Base-by-base conservation (phyloP, 768 basidiomycete genomes). In the Pulveroboletus sp. region DNA sequence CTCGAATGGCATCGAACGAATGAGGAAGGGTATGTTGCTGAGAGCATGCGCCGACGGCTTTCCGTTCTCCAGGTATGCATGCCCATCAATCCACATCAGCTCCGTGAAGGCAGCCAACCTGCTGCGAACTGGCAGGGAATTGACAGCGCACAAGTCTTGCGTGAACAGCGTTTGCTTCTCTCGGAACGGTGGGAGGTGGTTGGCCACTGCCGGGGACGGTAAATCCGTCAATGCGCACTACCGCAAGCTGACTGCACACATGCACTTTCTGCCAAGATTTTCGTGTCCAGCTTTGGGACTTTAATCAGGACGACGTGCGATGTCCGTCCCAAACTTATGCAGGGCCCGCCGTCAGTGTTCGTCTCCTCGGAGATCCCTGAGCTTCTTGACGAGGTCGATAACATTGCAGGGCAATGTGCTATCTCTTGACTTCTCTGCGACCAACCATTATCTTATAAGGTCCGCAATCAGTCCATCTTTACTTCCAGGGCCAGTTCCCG, bases 121-220 rank as follows among this genome's bases (percentile, higher is more conserved):
- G 27, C 49, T 39, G 27, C 37, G 14, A 27, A 41, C 44, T 42
- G 49, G 42, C 49, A 73, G 72, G 52, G 65, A 59, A 55, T 54
- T 74, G 21, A 53, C 50, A 24, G 76, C 70, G 5, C 84, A 86
- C 61, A 71, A 66, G 31, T 83, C 83, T 9, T 86, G 84, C 62
- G 76, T 86, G 39, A 86, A 86, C 60, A 76, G 75, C 10, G 73
- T 86, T 15, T 62, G 73, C 1, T 84, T 85, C 51, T 84, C 84
- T 2, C 75, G 76, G n/a, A 66, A 73, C 8, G 76, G 78, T 30
- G 83, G 81, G 2, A 72, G 78, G 48, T 84, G 81, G 69, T 62
- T 86, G 36, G 83, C 82, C 3, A 84, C 80, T 57, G 85, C 82
- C 27, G 84, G 85, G 31, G 84, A 86, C 64, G 83, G 83, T 84